phyloP scores from a whole-genome alignment of 2,329 filamentous ascomycete species.

The Fusarium ramigenum region DNA sequence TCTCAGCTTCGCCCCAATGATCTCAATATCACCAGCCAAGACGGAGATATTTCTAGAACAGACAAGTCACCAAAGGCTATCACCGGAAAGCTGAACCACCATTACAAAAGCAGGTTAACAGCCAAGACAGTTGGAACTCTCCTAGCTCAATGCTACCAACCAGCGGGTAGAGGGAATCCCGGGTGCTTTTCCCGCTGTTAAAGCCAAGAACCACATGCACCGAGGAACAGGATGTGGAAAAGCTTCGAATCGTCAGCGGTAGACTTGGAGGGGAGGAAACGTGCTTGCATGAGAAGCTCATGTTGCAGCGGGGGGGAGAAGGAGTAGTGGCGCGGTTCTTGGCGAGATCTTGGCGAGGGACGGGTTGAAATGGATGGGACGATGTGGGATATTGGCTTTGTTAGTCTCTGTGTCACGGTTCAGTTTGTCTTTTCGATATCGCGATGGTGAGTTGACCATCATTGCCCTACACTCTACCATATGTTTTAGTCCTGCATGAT shows the following conservation, averaged over 20 bases:
- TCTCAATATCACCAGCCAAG: background rate
- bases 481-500: background rate
- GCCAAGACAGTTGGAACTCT: background rate
- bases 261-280: conserved; percentile 1
- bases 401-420: background rate
- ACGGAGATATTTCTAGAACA: conserved; percentile 11
- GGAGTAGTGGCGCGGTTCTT: conserved; percentile 23
- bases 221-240: background rate
- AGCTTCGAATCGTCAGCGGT: background rate
- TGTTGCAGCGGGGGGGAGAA: background rate
- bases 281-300: conserved; percentile 2
- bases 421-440: background rate
- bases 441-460: too few relatives aligned
- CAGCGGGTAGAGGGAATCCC: fast-evolving
- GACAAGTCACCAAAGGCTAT: background rate
- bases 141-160: too few relatives aligned
- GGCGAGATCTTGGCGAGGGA: conserved; percentile 16
- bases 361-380: background rate
- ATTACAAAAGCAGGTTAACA: background rate
- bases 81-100: background rate
- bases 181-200: too few relatives aligned
- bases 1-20: background rate
- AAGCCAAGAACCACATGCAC: background rate
- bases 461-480: background rate
- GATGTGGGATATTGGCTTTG: background rate